Evolutionary conservation across 2,329 filamentous ascomycete species (phyloP).

Genomic region (Alternaria postmessia): DNA sequence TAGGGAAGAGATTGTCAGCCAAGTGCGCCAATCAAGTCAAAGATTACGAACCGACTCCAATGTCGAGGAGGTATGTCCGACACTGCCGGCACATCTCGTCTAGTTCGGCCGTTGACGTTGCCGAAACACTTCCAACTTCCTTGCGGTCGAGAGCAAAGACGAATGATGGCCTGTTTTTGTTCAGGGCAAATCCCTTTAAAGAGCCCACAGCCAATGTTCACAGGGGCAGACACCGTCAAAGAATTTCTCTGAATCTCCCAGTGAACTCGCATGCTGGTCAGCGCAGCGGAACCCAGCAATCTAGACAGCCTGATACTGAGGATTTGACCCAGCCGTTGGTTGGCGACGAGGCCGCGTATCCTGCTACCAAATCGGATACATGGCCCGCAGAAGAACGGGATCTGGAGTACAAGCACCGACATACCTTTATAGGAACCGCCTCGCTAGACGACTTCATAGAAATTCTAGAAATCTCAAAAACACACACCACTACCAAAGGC

Average conservation of each 20-base stretch:
- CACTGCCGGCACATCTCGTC: constrained; percentile 4
- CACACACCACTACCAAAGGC: constrained; percentile 17
- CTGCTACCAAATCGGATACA: background rate
- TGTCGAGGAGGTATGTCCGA: background rate
- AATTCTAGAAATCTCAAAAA: constrained; percentile 23
- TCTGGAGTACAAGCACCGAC: constrained; percentile 42
- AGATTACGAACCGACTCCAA: background rate
- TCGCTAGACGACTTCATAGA: constrained; percentile 39
- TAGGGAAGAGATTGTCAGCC: background rate
- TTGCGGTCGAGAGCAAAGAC: constrained; percentile 12
- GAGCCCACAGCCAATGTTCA: background rate
- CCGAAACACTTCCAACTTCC: background rate
- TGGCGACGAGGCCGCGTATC: background rate
- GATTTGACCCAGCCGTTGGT: background rate
- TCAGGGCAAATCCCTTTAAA: constrained; percentile 15
- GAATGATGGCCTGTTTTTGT: constrained; percentile 18
- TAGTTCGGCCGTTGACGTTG: background rate
- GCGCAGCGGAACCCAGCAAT: background rate
- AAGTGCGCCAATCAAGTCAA: background rate
- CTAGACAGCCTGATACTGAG: background rate
- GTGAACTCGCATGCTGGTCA: constrained; percentile 5
- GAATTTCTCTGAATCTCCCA: constrained; percentile 23
- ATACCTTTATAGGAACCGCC: constrained; percentile 41
- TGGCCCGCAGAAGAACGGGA: constrained; percentile 26
- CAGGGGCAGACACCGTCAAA: constrained; percentile 14